phyloP scores from a whole-genome alignment of 208 protist genomes.

The Acanthamoeba royreba region DNA sequence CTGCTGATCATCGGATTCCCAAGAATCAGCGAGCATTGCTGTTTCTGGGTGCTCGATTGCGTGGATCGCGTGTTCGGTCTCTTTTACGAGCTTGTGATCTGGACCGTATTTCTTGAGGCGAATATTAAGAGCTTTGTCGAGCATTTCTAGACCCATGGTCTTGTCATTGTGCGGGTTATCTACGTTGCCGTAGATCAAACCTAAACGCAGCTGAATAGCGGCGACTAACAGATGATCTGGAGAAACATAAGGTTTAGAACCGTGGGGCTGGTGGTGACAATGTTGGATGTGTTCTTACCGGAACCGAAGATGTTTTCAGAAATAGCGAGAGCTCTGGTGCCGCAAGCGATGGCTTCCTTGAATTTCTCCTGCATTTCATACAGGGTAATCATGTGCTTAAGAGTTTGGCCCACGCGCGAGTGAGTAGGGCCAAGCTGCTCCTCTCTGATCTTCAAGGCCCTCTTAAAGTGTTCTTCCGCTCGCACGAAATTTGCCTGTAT shows the following conservation, averaged over 20 bases:
- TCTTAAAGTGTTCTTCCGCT: slow-evolving; percentile 57
- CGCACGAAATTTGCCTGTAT: slow-evolving; percentile 13
- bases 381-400: slow-evolving; percentile 64
- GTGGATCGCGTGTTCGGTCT: background rate
- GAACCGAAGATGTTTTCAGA: slow-evolving; percentile 52
- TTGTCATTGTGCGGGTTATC: background rate
- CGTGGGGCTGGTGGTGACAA: too few relatives aligned
- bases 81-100: slow-evolving; percentile 12
- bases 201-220: background rate
- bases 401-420: slow-evolving; percentile 53
- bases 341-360: slow-evolving; percentile 32
- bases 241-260: too few relatives aligned
- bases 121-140: background rate
- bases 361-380: slow-evolving; percentile 68
- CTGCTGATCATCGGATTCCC: too few relatives aligned
- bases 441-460: slow-evolving; percentile 61
- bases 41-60: slow-evolving; percentile 16
- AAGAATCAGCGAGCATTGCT: too few relatives aligned
- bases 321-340: slow-evolving; percentile 47
- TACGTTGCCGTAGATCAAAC: background rate
- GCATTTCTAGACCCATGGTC: background rate
- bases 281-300: background rate
- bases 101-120: background rate
- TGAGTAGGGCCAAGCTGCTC: slow-evolving; percentile 49
- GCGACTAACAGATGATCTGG: background rate